Evolutionary conservation across 1,139 yeast species (phyloP).

Genomic region (Candida tetrigidarum): DNA sequence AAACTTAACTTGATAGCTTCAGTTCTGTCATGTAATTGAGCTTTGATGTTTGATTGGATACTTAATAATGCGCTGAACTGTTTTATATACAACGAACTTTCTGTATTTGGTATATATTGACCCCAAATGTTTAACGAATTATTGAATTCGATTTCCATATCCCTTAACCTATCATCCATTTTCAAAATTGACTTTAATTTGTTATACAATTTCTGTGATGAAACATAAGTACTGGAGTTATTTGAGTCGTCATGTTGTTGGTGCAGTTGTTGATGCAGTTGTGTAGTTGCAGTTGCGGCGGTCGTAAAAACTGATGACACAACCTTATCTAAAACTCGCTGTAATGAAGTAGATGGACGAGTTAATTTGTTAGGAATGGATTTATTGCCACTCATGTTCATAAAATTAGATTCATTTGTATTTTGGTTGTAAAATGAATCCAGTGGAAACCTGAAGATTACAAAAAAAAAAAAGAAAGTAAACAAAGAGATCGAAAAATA

Average conservation of each 20-base stretch:
- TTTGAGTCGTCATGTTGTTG: conserved; percentile 10
- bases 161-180: conserved; percentile 14
- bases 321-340: conserved; percentile 33
- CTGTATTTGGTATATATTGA: conserved; percentile 39
- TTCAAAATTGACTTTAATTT: conserved; percentile 18
- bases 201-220: conserved; percentile 14
- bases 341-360: conserved; percentile 37
- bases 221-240: conserved; percentile 6
- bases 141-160: conserved; percentile 20
- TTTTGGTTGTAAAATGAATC: conserved; percentile 3
- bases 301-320: conserved; percentile 23
- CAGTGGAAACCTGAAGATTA: neutral
- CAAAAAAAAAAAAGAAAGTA: neutral
- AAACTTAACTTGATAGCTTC: conserved; percentile 47
- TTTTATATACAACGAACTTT: conserved; percentile 40
- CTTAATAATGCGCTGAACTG: conserved; percentile 44
- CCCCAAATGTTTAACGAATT: conserved; percentile 46
- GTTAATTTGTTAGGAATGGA: conserved; percentile 15
- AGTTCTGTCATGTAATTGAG: conserved; percentile 38
- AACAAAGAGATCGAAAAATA: neutral
- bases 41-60: conserved; percentile 36
- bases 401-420: neutral
- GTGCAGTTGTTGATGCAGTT: conserved; percentile 9
- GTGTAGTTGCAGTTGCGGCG: conserved; percentile 11
- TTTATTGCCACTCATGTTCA: conserved; percentile 3